A percentile compares a stretch with the other conserved stretches of the same genome.
Evolutionary conservation across 78 protist genomes (phyloP).

Genomic region (Dictyostelium citrinum): DNA sequence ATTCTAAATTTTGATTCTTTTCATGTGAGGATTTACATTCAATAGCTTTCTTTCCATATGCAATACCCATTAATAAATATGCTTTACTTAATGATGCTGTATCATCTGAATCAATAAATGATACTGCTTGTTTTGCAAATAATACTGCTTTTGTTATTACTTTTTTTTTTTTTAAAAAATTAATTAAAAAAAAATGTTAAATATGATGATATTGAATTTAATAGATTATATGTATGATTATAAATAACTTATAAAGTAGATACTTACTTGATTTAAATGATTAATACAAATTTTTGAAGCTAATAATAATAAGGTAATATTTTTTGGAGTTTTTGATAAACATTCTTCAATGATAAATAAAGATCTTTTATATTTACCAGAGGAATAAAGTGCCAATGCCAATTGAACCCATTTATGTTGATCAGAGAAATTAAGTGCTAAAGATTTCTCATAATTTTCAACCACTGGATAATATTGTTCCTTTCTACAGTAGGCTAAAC

Average conservation of each 20-base stretch:
- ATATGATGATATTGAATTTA: too few relatives aligned
- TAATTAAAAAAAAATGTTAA: too few relatives aligned
- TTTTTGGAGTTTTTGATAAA: slow-evolving; percentile 25
- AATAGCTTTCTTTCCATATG: slow-evolving; percentile 36
- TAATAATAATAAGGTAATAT: slow-evolving; percentile 4
- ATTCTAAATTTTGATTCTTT: slow-evolving; percentile 28
- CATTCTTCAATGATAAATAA: slow-evolving; percentile 68
- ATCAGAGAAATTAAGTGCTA: slow-evolving; percentile 9
- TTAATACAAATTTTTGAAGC: slow-evolving; percentile 61
- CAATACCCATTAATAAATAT: slow-evolving; percentile 58
- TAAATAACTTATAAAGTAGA: too few relatives aligned
- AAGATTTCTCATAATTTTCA: slow-evolving; percentile 54
- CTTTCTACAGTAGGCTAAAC: slow-evolving; percentile 35
- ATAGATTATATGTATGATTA: too few relatives aligned
- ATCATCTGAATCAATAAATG: slow-evolving; percentile 1
- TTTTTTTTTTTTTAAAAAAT: too few relatives aligned
- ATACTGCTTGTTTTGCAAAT: slow-evolving; percentile 50
- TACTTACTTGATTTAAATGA: slow-evolving; percentile 55
- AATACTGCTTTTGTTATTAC: slow-evolving; percentile 45
- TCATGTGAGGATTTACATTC: slow-evolving; percentile 58
- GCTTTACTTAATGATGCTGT: not conserved
- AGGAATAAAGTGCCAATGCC: slow-evolving; percentile 24
- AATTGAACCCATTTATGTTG: slow-evolving; percentile 72
- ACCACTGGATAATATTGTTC: slow-evolving; percentile 62
- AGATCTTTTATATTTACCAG: slow-evolving; percentile 66